A percentile compares a stretch with the other conserved stretches of the same genome.
phyloP scores from a whole-genome alignment of 2,329 filamentous ascomycete species.

The Trichoderma sp. region DNA sequence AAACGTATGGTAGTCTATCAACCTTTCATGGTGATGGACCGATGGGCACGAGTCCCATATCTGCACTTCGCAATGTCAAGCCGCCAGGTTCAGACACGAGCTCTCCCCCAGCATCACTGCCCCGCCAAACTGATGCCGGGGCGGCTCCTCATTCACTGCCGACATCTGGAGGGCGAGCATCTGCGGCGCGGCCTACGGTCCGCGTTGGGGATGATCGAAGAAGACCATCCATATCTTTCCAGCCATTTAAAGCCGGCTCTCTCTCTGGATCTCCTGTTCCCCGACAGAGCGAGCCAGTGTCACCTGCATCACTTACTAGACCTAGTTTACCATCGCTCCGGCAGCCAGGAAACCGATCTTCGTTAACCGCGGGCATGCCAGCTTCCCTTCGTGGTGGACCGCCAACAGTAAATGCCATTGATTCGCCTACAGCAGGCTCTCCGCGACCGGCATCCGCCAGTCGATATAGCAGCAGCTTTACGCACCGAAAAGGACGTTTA shows the following conservation, averaged over 20 bases:
- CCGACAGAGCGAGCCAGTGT: conserved; percentile 53
- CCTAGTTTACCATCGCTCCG: conserved; percentile 51
- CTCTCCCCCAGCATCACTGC: conserved; percentile 59
- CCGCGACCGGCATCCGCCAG: conserved; percentile 78
- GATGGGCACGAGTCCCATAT: conserved; percentile 82
- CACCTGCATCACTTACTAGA: conserved; percentile 57
- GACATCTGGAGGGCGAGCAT: conserved; percentile 46
- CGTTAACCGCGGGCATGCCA: conserved; percentile 75
- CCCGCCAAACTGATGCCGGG: conserved; percentile 47
- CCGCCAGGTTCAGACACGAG: conserved; percentile 64
- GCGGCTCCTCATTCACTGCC: conserved; percentile 58
- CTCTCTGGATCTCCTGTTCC: conserved; percentile 83
- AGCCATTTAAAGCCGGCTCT: conserved; percentile 94
- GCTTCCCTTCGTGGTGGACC: conserved; percentile 69
- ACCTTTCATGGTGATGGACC: conserved; percentile 84
- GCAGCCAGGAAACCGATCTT: conserved; percentile 68
- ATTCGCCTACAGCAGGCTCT: conserved; percentile 72
- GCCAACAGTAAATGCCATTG: conserved; percentile 60
- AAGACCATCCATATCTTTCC: conserved; percentile 84
- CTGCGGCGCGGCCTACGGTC: conserved; percentile 42
- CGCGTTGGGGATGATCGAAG: conserved; percentile 61
- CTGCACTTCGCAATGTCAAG: conserved; percentile 73
- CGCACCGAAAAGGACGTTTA: conserved; percentile 76
- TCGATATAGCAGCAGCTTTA: conserved; percentile 93
- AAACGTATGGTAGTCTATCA: conserved; percentile 86